Evolutionary conservation across 306 rosid genomes (phyloP).

Genomic region (Delonix regia): DNA sequence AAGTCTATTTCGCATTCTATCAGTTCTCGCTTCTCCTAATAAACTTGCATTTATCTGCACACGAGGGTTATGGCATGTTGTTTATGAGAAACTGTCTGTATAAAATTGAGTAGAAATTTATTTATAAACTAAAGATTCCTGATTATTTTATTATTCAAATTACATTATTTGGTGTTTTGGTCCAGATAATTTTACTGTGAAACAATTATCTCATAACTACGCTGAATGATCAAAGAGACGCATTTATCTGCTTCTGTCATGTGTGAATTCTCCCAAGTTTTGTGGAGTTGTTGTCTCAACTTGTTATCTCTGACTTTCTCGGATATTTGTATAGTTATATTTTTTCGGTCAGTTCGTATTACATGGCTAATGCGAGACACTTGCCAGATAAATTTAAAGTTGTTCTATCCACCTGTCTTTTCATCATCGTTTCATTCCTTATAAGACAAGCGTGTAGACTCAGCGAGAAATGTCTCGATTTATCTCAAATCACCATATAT

Average conservation of each 20-base stretch:
- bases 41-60: not conserved
- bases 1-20: constrained; percentile 18
- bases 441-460: not conserved
- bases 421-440: not conserved
- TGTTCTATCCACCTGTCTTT: not conserved
- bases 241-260: not conserved
- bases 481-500: not conserved
- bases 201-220: not conserved
- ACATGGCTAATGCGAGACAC: not conserved
- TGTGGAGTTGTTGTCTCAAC: not conserved
- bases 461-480: not conserved
- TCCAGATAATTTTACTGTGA: not conserved
- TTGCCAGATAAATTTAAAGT: not conserved
- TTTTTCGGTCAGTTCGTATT: not conserved
- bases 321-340: not conserved
- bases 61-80: not conserved
- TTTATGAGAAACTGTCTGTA: not conserved
- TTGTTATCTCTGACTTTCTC: not conserved
- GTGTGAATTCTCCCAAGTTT: not conserved
- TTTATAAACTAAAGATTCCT: not conserved
- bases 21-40: not conserved
- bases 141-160: not conserved
- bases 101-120: not conserved
- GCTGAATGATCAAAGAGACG: not conserved
- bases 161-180: not conserved